Conservation (phyloP, 1,139 yeast species). For the Suhomyces kunorum region DNA sequence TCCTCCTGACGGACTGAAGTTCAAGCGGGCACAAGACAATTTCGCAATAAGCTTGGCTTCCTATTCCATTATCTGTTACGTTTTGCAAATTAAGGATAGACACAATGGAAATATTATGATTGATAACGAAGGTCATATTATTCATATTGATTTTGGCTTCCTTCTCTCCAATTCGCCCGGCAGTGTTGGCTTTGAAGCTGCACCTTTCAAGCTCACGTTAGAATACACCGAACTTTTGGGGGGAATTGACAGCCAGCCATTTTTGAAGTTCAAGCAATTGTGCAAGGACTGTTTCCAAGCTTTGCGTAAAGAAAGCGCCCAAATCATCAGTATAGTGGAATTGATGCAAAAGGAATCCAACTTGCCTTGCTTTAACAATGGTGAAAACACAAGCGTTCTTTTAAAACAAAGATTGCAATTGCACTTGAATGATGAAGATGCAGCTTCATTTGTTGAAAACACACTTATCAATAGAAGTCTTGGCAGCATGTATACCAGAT, state of each 20-base stretch:
- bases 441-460: slow-evolving; percentile 74
- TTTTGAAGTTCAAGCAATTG: slow-evolving; percentile 55
- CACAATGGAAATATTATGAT: slow-evolving; percentile 96
- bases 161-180: slow-evolving; percentile 93
- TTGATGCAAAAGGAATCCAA: slow-evolving; percentile 90
- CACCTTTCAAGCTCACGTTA: slow-evolving; percentile 87
- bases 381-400: slow-evolving; percentile 77
- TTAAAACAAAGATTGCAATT: slow-evolving; percentile 79
- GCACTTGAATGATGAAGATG: slow-evolving; percentile 70
- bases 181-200: slow-evolving; percentile 93
- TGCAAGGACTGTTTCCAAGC: slow-evolving; percentile 74
- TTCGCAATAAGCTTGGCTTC: slow-evolving; percentile 86
- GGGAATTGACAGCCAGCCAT: slow-evolving; percentile 65
- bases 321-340: slow-evolving; percentile 77
- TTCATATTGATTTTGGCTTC: slow-evolving; percentile 96
- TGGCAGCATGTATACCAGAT: slow-evolving; percentile 86
- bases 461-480: slow-evolving; percentile 73
- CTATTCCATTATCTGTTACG: slow-evolving; percentile 83
- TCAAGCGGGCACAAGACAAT: slow-evolving; percentile 73
- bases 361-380: slow-evolving; percentile 88
- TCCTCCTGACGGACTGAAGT: slow-evolving; percentile 48
- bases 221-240: slow-evolving; percentile 89
- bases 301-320: slow-evolving; percentile 69
- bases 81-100: slow-evolving; percentile 89
- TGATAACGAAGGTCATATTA: slow-evolving; percentile 91